Conservation (phyloP, 1,284 basidiomycete genomes). For the Psilocybe mexicana region DNA sequence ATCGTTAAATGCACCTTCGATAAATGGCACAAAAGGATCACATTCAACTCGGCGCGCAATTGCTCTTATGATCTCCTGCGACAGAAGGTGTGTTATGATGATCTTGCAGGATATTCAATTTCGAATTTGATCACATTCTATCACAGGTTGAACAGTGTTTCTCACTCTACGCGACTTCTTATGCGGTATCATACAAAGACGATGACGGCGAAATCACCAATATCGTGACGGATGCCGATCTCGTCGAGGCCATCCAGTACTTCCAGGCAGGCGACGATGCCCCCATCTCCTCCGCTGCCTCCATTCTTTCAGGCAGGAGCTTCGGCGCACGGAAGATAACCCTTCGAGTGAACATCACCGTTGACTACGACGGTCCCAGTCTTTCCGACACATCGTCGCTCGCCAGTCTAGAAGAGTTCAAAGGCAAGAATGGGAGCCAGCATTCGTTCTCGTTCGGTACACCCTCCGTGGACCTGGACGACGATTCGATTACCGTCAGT, state of each 20-base stretch:
- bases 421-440: slow-evolving; percentile 58
- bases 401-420: slow-evolving; percentile 73
- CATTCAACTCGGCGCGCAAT: slow-evolving; percentile 73
- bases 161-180: slow-evolving; percentile 67
- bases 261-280: slow-evolving; percentile 78
- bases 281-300: slow-evolving; percentile 66
- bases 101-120: too few species aligned
- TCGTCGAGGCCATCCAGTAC: slow-evolving; percentile 85
- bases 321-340: slow-evolving; percentile 71
- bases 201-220: slow-evolving; percentile 72
- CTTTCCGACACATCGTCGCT: slow-evolving; percentile 85
- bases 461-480: slow-evolving; percentile 52
- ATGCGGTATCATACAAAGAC: slow-evolving; percentile 80
- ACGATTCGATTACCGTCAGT: slow-evolving; percentile 73
- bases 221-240: slow-evolving; percentile 71
- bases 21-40: slow-evolving; percentile 70
- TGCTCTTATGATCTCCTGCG: slow-evolving; percentile 75
- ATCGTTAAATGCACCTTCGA: slow-evolving; percentile 82
- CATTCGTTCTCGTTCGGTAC: slow-evolving; percentile 53
- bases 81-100: slow-evolving; percentile 50
- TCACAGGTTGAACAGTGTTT: slow-evolving; percentile 81
- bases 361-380: slow-evolving; percentile 90
- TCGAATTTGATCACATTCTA: slow-evolving; percentile 4
- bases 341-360: slow-evolving; percentile 70
- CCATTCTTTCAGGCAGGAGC: slow-evolving; percentile 72